Evolutionary conservation across 2,329 filamentous ascomycete genomes (phyloP), one percentile per base, ranked within the genome.

Genomic region (Geosmithia putterillii): DNA sequence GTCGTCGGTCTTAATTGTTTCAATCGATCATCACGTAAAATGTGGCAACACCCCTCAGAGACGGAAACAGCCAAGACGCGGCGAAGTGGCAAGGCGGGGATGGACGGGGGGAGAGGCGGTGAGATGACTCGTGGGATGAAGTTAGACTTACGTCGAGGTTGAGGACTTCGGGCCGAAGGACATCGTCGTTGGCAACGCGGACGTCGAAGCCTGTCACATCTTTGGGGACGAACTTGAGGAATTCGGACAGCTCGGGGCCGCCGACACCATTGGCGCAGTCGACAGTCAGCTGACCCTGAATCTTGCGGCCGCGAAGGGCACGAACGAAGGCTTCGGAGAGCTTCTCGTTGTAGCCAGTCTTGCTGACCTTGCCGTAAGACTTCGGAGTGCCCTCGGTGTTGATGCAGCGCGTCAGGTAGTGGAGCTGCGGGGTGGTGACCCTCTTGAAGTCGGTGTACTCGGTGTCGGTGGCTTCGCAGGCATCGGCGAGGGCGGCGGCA

Each of bases 221-320:
- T 48, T 75, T 66, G 45, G 85, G 82, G 42, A 96, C 69, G 55
- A 85, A 74, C 62, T 95, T 95, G 55, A 95, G 73, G 49, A 96
- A 72, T 61, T 95, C 86, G 48, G 72, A 71, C 52, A 98, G 69
- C 68, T 95, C 95, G 36, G 90, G 89, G 3, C 87, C 92, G 53
- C 92, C 92, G 46, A 98, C 88, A 54, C 92, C 92, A 57, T 98
- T 98, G 55, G 92, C 92, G 61, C 90, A 95, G 63, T 98, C 92
- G 14, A 98, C 87, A 7, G 80, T 86, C 49, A 98, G 69, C 45
- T 74, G 64, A 6, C 88, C 88, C 42, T 76, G 69, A 37, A 87
- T 71, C 61, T 82, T 89, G 53, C 79, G 80, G 49, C 83, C 79
- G 52, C 80, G 79, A 64, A 95, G 82, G 44, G 90, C 85, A 48